Evolutionary conservation across 2,329 filamentous ascomycete genomes (phyloP).

Genomic region (Alternaria arbusti): DNA sequence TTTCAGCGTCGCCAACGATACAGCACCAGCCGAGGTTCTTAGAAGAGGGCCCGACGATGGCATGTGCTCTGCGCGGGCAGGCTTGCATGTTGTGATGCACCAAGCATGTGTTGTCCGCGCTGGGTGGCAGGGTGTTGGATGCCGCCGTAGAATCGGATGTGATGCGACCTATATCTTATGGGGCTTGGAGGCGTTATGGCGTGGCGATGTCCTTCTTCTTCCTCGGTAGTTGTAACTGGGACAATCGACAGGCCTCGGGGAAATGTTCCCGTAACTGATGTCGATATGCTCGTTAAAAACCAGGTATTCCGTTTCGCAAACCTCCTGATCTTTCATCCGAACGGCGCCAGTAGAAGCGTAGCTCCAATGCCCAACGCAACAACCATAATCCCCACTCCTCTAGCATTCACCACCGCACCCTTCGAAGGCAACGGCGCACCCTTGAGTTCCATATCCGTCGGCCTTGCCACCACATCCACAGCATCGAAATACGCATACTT

Average conservation of each 20-base stretch:
- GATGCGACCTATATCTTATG: background rate
- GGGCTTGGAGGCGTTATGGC: background rate
- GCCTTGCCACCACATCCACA: constrained; percentile 32
- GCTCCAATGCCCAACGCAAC: background rate
- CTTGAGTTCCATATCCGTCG: constrained; percentile 22
- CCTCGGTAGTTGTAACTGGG: background rate
- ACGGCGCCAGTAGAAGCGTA: background rate
- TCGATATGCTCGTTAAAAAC: background rate
- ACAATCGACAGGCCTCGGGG: background rate
- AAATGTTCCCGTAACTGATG: background rate
- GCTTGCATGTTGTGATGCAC: background rate
- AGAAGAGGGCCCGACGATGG: background rate
- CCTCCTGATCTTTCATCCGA: background rate
- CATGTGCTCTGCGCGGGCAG: background rate
- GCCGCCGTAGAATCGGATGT: background rate
- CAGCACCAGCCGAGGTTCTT: background rate
- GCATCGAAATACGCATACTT: constrained; percentile 39
- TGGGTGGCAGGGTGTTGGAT: background rate
- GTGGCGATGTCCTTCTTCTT: background rate
- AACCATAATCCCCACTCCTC: background rate
- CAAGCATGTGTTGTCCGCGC: background rate
- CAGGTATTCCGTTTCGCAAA: background rate
- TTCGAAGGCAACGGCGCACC: constrained; percentile 30
- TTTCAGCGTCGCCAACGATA: background rate
- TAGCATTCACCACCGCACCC: constrained; percentile 7